These are phyloP conservation scores for Syzygium malaccense DNA, from an alignment of 441 rosid genomes.

Conservation along the genomic window DNA sequence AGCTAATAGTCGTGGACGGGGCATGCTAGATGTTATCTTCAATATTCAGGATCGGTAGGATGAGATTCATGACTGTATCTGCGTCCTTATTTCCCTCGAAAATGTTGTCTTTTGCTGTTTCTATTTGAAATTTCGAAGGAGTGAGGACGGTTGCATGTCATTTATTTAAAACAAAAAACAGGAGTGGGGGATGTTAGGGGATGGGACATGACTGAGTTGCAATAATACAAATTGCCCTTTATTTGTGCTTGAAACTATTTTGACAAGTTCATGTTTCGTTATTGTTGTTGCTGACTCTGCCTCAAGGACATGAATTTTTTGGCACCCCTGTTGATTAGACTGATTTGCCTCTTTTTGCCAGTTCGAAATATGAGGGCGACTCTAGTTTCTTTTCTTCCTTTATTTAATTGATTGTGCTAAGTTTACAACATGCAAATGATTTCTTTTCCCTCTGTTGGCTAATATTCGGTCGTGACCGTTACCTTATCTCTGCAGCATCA, in stretches of 20 bases:
- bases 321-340: neutral
- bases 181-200: neutral
- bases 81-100: neutral
- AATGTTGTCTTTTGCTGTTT: neutral
- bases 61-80: neutral
- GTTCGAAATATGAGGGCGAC: neutral
- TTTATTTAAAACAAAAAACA: neutral
- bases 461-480: neutral
- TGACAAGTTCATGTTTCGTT: neutral
- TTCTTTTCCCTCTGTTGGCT: neutral
- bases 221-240: neutral
- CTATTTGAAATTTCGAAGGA: neutral
- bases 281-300: neutral
- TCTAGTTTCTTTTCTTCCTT: neutral
- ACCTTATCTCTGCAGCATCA: slow-evolving; percentile 25
- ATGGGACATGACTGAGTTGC: neutral
- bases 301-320: neutral
- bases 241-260: neutral
- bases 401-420: neutral
- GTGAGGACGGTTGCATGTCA: neutral
- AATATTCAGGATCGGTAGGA: neutral
- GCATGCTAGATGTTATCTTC: neutral
- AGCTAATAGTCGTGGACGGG: neutral
- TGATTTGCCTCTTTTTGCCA: neutral
- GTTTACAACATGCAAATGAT: neutral